Evolutionary conservation across 169 alveolate species (phyloP), one percentile per base, ranked within the genome.

Genomic region (Cryptosporidium andersoni): DNA sequence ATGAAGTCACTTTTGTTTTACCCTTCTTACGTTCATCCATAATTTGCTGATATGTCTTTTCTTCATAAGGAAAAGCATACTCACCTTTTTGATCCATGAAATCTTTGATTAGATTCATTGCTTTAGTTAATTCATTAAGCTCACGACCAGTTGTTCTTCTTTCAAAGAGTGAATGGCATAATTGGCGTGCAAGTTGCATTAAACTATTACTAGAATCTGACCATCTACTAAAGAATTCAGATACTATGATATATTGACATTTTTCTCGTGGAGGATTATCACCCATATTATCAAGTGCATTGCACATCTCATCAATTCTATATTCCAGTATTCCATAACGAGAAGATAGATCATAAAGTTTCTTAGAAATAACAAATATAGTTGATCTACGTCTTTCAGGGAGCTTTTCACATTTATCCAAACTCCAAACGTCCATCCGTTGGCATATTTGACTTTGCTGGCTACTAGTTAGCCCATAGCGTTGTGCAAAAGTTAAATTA

Each of bases 201-300:
- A 74, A 63, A 2, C 74, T 58, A 51, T 74, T 74, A 43, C 85
- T 74, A n/a, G 85, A 58, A 39, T 74, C 85, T 51, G 60, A 5
- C 85, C 85, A 74, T 34, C 85, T 74, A 12, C 60, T 62, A 37
- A 74, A 74, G 85, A 74, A 74, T 48, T 74, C 85, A 5, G 85
- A 74, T 36, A 74, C 16, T n/a, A 74, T 12, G 1, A 74, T 42
- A 47, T 58, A 74, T 36, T 74, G 74, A 58, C 85, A 74, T 60
- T 74, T 74, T 42, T 74, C 85, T 56, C 85, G 55, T 52, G 85
- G 85, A 2, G 85, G 85, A 43, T 74, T 74, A 4, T 74, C 85
- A 3, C 85, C 68, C 85, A 74, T 74, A 2, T 58, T 11, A 43
- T 74, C 85, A 45, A 74, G 60, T 12, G 85, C 85, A 34, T 58